These are phyloP conservation scores for Luffa aegyptiaca DNA, from an alignment of 306 rosid species.

Conservation along the genomic window DNA sequence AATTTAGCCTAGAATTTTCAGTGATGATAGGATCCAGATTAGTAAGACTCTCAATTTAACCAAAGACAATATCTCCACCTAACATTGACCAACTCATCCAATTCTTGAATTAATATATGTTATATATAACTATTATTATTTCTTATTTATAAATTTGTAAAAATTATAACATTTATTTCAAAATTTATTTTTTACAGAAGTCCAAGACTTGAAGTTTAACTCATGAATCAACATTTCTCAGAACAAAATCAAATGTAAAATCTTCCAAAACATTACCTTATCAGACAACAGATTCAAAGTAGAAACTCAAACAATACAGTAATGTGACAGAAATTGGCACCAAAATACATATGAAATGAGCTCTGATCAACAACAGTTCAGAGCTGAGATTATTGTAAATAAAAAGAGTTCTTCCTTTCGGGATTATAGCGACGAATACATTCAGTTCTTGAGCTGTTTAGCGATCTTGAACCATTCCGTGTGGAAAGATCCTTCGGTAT, in stretches of 20 bases:
- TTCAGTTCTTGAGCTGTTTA: conserved; percentile 15
- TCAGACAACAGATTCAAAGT: neutral
- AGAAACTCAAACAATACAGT: neutral
- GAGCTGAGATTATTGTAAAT: conserved; percentile 7
- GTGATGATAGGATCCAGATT: neutral
- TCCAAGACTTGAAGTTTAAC: neutral
- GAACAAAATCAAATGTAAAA: neutral
- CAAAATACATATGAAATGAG: neutral
- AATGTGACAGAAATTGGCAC: neutral
- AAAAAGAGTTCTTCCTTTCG: neutral
- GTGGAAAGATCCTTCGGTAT: conserved; percentile 24
- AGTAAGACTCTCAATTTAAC: neutral
- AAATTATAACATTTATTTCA: too few relatives aligned
- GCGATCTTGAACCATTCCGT: conserved; percentile 38
- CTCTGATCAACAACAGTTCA: neutral
- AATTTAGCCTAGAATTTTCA: too few relatives aligned
- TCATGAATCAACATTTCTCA: neutral
- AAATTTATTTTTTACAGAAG: neutral
- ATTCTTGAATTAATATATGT: too few relatives aligned
- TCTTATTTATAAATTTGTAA: neutral
- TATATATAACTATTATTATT: too few relatives aligned
- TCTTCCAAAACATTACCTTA: neutral
- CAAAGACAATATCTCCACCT: too few relatives aligned
- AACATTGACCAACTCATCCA: too few relatives aligned
- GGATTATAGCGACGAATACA: neutral